Base-by-base conservation (phyloP, 2,329 filamentous ascomycete genomes). In the Parastagonospora nodorum region DNA sequence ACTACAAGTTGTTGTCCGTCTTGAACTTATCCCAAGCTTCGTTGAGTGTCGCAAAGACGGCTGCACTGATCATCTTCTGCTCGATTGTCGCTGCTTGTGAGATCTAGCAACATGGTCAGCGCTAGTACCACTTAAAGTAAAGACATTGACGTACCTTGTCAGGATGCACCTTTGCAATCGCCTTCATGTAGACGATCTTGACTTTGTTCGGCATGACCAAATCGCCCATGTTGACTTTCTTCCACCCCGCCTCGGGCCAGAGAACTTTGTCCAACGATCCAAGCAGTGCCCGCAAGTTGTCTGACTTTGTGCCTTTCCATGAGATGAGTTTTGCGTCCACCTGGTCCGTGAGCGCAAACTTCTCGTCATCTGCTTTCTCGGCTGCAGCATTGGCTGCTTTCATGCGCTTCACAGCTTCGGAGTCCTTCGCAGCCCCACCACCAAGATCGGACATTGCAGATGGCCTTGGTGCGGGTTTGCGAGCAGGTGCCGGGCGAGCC, bases 121-220 rank as follows among this genome's bases (percentile, higher is more conserved):
- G 19, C 16, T n/a, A 4, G 38, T 12, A 14, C 14, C 15, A 29
- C 33, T 8, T 1, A 4, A n/a, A n/a, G 9, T 30, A 28, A 55
- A 24, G 45, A 12, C 52, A 51, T 52, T 14, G 54, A 61, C 55
- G 74, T 81, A 97, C 94, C 88, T 99, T 99, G 74, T 99, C 94
- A 53, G 94, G 94, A 81, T 99, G 94, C 63, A 94, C 94, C 81
- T 97, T 97, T 9, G 88, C 90, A 82, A 99, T 97, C 5, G 93
- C 94, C 83, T 96, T 97, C 94, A 99, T 97, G 72, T 99, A 99
- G 53, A 89, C 82, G 58, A 99, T 88, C 84, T 99, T 99, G 73
- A 97, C 94, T 80, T 93, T 96, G 62, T 90, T 92, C 30, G 92
- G 87, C 82, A 96, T 84, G 45, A 99, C 88, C 62, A 99, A 75